Evolutionary conservation across 176 grass and related monocot genomes (phyloP), one percentile per base, ranked within the genome.

Genomic region (Zoysia japonica): DNA sequence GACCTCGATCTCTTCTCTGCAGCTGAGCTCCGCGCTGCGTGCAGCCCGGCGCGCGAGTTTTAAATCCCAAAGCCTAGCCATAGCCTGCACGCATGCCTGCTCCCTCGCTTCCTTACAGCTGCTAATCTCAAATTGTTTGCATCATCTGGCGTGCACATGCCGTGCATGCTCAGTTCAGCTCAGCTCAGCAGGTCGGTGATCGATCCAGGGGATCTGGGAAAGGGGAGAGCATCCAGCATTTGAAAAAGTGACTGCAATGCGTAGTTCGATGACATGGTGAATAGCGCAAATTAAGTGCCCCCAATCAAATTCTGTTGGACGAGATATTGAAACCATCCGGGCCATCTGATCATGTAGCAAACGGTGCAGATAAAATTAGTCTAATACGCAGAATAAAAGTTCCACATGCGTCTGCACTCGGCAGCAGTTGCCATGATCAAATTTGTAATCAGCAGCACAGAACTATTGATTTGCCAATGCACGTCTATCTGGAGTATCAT

Each of bases 51-150:
- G 28, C 38, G 35, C 42, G 64, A 44, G 56, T 81, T 80, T 61
- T 64, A 78, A 83, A 62, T 67, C 17, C n/a, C 49, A 78, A 66
- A 87, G 67, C 67, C 80, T 83, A 69, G n/a, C 72, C 35, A 48
- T 87, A 87, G 86, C 3, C 61, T 62, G 80, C 86, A 84, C 66
- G 69, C 80, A 49, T 46, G 85, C 78, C 80, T 86, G 84, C 67
- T 86, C 77, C 77, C 77, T 79, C 49, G 17, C 49, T 54, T 78
- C 76, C 63, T 68, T 45, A 9, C 77, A 68, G 17, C 72, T 35
- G 40, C 42, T 28, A 7, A 11, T 15, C 54, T 65, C 36, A 65
- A 14, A 40, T 37, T 13, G 11, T 7, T 54, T 56, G 77, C 77
- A 35, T 44, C 77, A 15, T 56, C 62, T 38, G 76, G 45, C 56